Percentiles rank a stretch among this genome's conserved stretches.
phyloP scores from a whole-genome alignment of 352 stramenopile genomes.

The Peronospora farinosa region DNA sequence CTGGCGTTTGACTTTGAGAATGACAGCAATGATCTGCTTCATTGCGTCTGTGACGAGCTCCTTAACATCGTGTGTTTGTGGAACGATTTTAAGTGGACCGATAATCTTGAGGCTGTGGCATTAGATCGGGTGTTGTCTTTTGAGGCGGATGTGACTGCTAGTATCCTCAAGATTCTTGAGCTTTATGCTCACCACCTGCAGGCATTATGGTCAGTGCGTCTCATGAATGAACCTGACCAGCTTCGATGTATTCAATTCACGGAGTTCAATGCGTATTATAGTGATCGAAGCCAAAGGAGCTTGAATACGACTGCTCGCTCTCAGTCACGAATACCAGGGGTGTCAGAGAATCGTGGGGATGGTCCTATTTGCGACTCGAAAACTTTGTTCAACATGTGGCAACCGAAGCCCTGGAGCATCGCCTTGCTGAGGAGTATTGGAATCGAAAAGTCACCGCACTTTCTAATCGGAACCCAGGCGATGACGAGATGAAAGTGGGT shows the following conservation, averaged over 20 bases:
- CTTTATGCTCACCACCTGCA: conserved; percentile 52
- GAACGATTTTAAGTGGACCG: conserved; percentile 75
- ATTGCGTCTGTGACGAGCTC: conserved; percentile 67
- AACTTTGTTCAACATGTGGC: conserved; percentile 13
- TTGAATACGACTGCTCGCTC: conserved; percentile 10
- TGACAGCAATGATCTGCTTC: conserved; percentile 49
- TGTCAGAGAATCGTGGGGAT: neutral
- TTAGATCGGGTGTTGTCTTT: conserved; percentile 52
- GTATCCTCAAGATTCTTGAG: conserved; percentile 57
- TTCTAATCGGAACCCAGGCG: conserved; percentile 9
- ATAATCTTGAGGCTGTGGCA: conserved; percentile 40
- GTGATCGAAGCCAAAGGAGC: conserved; percentile 36
- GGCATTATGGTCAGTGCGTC: conserved; percentile 42
- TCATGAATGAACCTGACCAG: conserved; percentile 41
- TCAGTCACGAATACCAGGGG: conserved; percentile 4
- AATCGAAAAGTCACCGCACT: conserved; percentile 30
- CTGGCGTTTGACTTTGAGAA: conserved; percentile 60
- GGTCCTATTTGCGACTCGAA: neutral
- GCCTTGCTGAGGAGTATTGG: conserved; percentile 37
- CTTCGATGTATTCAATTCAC: conserved; percentile 52
- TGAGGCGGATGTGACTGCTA: conserved; percentile 51
- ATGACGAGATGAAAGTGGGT: conserved; percentile 10
- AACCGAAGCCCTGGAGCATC: conserved; percentile 27
- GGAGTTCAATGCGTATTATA: conserved; percentile 70
- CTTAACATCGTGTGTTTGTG: conserved; percentile 66